phyloP scores from a whole-genome alignment of 495 filamentous ascomycete species.

The Neurospora sp. region DNA sequence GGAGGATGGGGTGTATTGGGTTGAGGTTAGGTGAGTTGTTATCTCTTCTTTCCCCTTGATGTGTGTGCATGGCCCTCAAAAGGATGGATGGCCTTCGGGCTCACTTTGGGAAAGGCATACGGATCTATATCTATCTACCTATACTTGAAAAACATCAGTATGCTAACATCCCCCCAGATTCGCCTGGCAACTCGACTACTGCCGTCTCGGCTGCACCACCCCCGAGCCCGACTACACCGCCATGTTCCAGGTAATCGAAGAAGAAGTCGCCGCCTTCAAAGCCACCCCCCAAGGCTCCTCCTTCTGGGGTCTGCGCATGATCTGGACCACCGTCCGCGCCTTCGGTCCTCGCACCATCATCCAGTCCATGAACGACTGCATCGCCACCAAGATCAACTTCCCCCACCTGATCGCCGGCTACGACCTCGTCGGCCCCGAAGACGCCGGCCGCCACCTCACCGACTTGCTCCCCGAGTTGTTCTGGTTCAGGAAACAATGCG shows the following conservation, averaged over 20 bases:
- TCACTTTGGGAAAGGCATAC: too few species aligned
- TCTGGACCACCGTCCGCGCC: slow-evolving; percentile 68
- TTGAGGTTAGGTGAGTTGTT: slow-evolving; percentile 48
- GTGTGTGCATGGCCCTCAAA: not conserved
- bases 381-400: slow-evolving; percentile 65
- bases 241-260: slow-evolving; percentile 59
- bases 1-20: slow-evolving; percentile 72
- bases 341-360: slow-evolving; percentile 56
- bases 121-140: too few species aligned
- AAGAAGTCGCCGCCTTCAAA: slow-evolving; percentile 73
- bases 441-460: slow-evolving; percentile 60
- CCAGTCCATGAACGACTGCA: slow-evolving; percentile 75
- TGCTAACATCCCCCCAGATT: slow-evolving; percentile 18
- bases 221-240: slow-evolving; percentile 53
- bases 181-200: slow-evolving; percentile 53
- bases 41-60: not conserved
- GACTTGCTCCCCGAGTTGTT: slow-evolving; percentile 77
- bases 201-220: slow-evolving; percentile 44
- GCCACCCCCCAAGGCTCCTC: slow-evolving; percentile 49
- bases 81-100: too few species aligned
- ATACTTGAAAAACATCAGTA: too few species aligned
- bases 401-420: slow-evolving; percentile 77
- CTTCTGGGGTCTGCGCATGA: slow-evolving; percentile 82
- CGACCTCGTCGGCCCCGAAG: slow-evolving; percentile 83
- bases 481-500: slow-evolving; percentile 83